Evolutionary conservation across 2,329 filamentous ascomycete genomes (phyloP).

Genomic region (Claviceps lovelessii): DNA sequence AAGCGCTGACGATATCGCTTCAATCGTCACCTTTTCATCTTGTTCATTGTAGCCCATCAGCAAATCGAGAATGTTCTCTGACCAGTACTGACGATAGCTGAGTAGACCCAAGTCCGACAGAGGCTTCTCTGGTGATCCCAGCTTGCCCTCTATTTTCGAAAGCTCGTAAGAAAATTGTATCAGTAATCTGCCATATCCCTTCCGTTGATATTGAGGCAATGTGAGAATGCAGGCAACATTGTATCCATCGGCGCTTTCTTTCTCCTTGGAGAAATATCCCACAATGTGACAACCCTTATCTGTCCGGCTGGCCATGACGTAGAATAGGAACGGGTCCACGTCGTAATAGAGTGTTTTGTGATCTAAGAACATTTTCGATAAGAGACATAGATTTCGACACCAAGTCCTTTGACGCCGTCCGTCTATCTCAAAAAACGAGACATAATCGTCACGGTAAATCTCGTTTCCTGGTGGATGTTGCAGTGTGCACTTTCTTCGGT

Average conservation of each 20-base stretch:
- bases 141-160: slow-evolving; percentile 84
- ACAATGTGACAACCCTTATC: slow-evolving; percentile 87
- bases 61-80: slow-evolving; percentile 80
- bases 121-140: slow-evolving; percentile 93
- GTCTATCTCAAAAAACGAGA: slow-evolving; percentile 96
- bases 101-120: slow-evolving; percentile 85
- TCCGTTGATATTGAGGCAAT: slow-evolving; percentile 87
- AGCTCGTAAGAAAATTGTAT: slow-evolving; percentile 98
- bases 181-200: slow-evolving; percentile 80
- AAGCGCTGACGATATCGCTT: slow-evolving; percentile 62
- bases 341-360: slow-evolving; percentile 99
- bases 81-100: slow-evolving; percentile 95
- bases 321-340: slow-evolving; percentile 97
- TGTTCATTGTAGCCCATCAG: slow-evolving; percentile 58
- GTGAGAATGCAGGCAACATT: slow-evolving; percentile 97
- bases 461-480: slow-evolving; percentile 94
- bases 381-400: slow-evolving; percentile 87
- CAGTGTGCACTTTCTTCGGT: slow-evolving; percentile 78
- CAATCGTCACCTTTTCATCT: slow-evolving; percentile 65
- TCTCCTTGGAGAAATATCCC: slow-evolving; percentile 99
- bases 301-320: slow-evolving; percentile 85
- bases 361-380: slow-evolving; percentile 92
- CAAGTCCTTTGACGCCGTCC: slow-evolving; percentile 86
- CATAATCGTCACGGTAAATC: slow-evolving; percentile 86
- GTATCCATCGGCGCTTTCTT: slow-evolving; percentile 91